Percentiles rank a stretch among this genome's conserved stretches.
Conservation (phyloP, 164 flowering plant genomes). For the Hamamelis virginiana region DNA sequence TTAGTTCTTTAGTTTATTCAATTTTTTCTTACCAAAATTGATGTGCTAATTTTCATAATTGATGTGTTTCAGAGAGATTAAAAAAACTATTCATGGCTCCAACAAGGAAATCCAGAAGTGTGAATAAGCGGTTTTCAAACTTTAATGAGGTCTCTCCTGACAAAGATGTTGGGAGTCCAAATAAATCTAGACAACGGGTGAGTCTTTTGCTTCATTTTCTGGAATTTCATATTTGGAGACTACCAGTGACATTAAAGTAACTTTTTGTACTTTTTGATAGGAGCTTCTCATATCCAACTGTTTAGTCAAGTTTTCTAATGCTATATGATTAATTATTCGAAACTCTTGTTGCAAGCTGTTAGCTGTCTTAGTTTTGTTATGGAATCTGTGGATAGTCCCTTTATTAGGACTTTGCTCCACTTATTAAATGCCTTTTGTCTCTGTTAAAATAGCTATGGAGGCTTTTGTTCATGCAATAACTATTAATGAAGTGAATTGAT, state of each 20-base stretch:
- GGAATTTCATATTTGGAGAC: background rate
- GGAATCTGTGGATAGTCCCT: background rate
- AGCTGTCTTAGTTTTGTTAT: background rate
- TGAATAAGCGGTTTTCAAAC: slow-evolving; percentile 30
- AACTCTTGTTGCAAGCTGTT: background rate
- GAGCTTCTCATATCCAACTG: background rate
- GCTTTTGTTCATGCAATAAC: too few species aligned
- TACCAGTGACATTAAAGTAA: background rate
- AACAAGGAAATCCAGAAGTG: slow-evolving; percentile 29
- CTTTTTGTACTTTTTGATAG: too few species aligned
- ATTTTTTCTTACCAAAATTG: background rate
- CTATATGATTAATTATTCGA: background rate
- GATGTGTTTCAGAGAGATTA: slow-evolving; percentile 3
- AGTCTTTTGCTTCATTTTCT: slow-evolving; percentile 13
- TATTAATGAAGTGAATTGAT: too few species aligned
- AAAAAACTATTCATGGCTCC: slow-evolving; percentile 26
- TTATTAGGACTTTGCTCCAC: too few species aligned
- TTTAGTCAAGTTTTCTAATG: background rate
- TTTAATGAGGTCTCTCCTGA: slow-evolving; percentile 30
- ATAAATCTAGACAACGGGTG: slow-evolving; percentile 53
- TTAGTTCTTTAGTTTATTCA: background rate
- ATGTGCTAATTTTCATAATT: background rate
- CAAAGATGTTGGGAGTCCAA: slow-evolving; percentile 22
- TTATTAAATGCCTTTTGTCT: too few species aligned
- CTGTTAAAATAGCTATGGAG: too few species aligned